Percentiles rank a stretch among this genome's conserved stretches.
Conservation (phyloP, 768 basidiomycete species). For the Rhodosporidiobolus odoratus region DNA sequence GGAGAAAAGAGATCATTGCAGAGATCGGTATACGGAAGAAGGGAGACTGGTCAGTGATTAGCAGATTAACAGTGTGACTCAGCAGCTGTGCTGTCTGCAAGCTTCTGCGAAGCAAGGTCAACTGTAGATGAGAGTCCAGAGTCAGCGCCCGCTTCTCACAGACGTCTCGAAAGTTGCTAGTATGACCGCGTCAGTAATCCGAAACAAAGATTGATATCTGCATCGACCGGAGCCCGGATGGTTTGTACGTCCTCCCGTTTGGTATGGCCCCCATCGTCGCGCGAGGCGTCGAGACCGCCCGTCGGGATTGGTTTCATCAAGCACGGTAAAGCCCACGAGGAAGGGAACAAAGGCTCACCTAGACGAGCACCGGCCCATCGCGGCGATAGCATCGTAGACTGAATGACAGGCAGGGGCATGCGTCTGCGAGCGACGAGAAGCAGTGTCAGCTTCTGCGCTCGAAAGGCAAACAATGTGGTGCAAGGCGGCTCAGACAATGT, state of each 20-base stretch:
- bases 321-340: not conserved
- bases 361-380: not conserved
- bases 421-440: not conserved
- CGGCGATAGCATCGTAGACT: too few relatives aligned
- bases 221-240: slow-evolving; percentile 24
- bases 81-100: too few relatives aligned
- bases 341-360: not conserved
- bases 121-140: too few relatives aligned
- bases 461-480: not conserved
- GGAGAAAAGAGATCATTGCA: too few relatives aligned
- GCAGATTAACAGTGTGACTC: too few relatives aligned
- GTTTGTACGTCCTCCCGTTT: slow-evolving; percentile 37
- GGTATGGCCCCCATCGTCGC: slow-evolving; percentile 10
- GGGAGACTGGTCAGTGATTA: too few relatives aligned
- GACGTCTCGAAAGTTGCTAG: not conserved
- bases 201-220: slow-evolving; percentile 31
- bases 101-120: too few relatives aligned
- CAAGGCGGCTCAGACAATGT: slow-evolving; percentile 23
- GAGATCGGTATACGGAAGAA: too few relatives aligned
- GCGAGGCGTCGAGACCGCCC: slow-evolving; percentile 30
- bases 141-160: too few relatives aligned
- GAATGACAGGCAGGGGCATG: not conserved
- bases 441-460: not conserved
- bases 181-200: slow-evolving; percentile 26
- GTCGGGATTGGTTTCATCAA: slow-evolving; percentile 30